phyloP scores from a whole-genome alignment of 306 rosid species.

The Ceratonia siliqua region DNA sequence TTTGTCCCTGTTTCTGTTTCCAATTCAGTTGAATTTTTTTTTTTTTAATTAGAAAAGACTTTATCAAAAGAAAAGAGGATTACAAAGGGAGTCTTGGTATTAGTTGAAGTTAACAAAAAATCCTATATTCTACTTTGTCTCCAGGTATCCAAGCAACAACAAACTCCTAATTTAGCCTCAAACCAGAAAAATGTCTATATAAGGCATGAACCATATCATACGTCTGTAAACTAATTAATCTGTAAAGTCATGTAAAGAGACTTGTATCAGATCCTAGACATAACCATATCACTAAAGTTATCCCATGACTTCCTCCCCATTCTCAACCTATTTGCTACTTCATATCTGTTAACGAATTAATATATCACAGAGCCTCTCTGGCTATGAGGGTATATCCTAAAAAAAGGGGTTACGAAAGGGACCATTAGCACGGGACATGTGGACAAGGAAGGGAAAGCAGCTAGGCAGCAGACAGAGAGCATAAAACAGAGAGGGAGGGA shows the following conservation, averaged over 20 bases:
- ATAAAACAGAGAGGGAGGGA: too few relatives aligned
- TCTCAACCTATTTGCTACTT: slow-evolving; percentile 2
- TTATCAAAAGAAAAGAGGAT: background rate
- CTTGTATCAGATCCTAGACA: background rate
- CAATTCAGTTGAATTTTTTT: background rate
- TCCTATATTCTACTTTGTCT: background rate
- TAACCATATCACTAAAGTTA: slow-evolving; percentile 5
- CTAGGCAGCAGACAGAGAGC: too few relatives aligned
- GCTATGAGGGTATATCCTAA: too few relatives aligned
- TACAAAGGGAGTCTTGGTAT: background rate
- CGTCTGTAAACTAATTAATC: background rate
- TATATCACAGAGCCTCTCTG: too few relatives aligned
- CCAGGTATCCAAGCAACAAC: background rate
- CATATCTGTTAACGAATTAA: background rate
- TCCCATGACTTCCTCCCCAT: slow-evolving; percentile 6
- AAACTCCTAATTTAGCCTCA: background rate
- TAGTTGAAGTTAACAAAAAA: background rate
- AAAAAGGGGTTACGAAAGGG: too few relatives aligned
- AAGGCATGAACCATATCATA: background rate
- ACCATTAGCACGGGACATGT: too few relatives aligned
- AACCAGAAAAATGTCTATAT: background rate
- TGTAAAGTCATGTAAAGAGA: background rate
- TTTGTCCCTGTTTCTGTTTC: background rate
- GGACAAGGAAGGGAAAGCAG: too few relatives aligned
- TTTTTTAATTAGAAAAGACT: background rate